phyloP scores from a whole-genome alignment of 2,329 filamentous ascomycete species.

The Fusarium nodosum region DNA sequence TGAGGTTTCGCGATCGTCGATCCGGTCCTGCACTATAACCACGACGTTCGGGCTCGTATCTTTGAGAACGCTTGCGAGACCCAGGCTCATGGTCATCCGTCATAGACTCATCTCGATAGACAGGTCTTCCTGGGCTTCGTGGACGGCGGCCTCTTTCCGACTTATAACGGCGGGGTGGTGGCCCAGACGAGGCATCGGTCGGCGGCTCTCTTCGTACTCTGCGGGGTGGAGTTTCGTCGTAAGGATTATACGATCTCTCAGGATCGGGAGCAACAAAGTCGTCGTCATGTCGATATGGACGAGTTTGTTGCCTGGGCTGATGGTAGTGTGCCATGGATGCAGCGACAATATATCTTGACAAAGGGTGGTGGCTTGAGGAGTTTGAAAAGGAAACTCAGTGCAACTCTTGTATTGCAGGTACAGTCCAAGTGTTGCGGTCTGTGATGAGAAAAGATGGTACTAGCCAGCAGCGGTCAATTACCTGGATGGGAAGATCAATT shows the following conservation, averaged over 20 bases:
- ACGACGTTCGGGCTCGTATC: conserved; percentile 38
- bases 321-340: conserved; percentile 47
- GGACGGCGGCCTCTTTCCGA: conserved; percentile 42
- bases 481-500: conserved; percentile 14
- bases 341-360: conserved; percentile 1
- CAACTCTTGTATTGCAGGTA: not conserved
- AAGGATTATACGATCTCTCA: conserved; percentile 40
- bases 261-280: conserved; percentile 43
- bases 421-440: conserved; percentile 1
- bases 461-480: conserved; percentile 13
- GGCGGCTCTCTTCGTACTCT: conserved; percentile 26
- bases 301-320: conserved; percentile 45
- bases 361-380: not conserved
- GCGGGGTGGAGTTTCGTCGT: conserved; percentile 33
- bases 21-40: conserved; percentile 44
- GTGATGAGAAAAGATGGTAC: conserved; percentile 10
- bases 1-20: conserved; percentile 31
- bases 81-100: conserved; percentile 23
- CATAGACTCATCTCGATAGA: conserved; percentile 36
- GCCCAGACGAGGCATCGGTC: conserved; percentile 22
- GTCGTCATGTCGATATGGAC: conserved; percentile 46
- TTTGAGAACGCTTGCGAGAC: conserved; percentile 19
- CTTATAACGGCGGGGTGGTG: conserved; percentile 45
- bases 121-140: conserved; percentile 35
- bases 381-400: not conserved